Base-by-base conservation (phyloP, 768 basidiomycete species). In the Agaricus blazei region DNA sequence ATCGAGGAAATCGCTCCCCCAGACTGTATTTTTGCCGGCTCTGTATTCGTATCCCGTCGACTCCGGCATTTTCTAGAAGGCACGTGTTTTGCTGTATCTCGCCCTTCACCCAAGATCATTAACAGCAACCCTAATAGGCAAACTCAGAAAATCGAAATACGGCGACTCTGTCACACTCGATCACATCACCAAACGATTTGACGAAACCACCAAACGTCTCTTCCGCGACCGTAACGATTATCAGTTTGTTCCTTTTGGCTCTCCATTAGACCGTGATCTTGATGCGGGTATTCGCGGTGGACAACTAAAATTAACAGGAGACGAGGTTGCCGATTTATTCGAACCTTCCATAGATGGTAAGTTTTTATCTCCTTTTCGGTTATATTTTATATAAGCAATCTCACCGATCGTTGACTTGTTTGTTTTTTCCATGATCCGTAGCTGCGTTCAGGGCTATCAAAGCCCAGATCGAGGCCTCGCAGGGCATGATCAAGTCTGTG, bases 1-100 rank as follows among this genome's bases (percentile, higher is more conserved):
- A 90, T 91, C 61, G 88, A 91, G 65, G 88, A 91, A 69, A 83
- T 90, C 60, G 88, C 88, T 2, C 88, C 88, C 26, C 87, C 88
- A 9, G 88, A 91, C 67, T 91, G 88, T 87, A 80, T 90, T 40
- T 91, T 91, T 67, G 87, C 88, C 44, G 88, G 88, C 26, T 90
- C 88, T 4, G 86, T 91, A 12, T 91, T 91, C 64, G 88, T 90
- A 28, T 88, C 87, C 64, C 76, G 88, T 51, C 72, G 88, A 42
- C 87, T 88, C 11, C 72, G 87, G 60, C 81, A 80, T 47, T 89
- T 90, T 61, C 70, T 91, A 23, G 84, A 84, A 71, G 84, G 88
- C 85, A 56, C 19, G 69, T 62, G 5, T 28, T 15, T 44, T 5
- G 9, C 41, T 57, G 19, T 19, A 19, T 44, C 19, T 38, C 2